These are phyloP conservation scores for Ogataea saltuana DNA, from an alignment of 805 yeast species.

Conservation along the genomic window DNA sequence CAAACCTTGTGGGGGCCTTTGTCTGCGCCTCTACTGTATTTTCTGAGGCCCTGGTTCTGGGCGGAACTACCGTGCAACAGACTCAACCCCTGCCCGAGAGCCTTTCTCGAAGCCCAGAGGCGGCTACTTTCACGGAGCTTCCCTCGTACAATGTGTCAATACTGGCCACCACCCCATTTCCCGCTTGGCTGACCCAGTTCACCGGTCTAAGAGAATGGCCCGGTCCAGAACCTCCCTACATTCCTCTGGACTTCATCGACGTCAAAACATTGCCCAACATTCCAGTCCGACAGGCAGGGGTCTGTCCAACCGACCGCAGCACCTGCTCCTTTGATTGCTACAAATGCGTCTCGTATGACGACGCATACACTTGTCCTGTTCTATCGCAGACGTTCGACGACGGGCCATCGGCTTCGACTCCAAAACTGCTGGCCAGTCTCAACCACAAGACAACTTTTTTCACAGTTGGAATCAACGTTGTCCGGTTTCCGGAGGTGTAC, in stretches of 20 bases:
- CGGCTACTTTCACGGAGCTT: slow-evolving; percentile 14
- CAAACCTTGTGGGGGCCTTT: background rate
- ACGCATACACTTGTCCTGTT: slow-evolving; percentile 69
- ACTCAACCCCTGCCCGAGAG: background rate
- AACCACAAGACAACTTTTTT: slow-evolving; percentile 70
- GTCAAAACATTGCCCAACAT: slow-evolving; percentile 51
- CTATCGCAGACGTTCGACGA: slow-evolving; percentile 92
- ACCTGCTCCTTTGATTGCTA: slow-evolving; percentile 86
- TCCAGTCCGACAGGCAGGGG: slow-evolving; percentile 54
- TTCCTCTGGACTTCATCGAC: slow-evolving; percentile 73
- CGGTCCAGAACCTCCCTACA: slow-evolving; percentile 81
- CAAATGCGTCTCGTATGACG: slow-evolving; percentile 75
- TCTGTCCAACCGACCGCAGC: slow-evolving; percentile 53
- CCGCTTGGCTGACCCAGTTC: slow-evolving; percentile 73
- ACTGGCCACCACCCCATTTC: slow-evolving; percentile 46
- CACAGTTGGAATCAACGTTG: slow-evolving; percentile 79
- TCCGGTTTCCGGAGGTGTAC: slow-evolving; percentile 75
- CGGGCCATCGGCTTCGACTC: slow-evolving; percentile 82
- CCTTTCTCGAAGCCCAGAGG: slow-evolving; percentile 1
- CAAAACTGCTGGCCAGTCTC: slow-evolving; percentile 55
- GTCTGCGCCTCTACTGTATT: background rate
- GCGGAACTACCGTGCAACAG: background rate
- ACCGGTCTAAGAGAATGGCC: slow-evolving; percentile 86
- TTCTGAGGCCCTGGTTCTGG: slow-evolving; percentile 1
- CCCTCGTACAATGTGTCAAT: slow-evolving; percentile 28